Evolutionary conservation across 345 rosid species (phyloP).

Genomic region (Populus pruinosa): DNA sequence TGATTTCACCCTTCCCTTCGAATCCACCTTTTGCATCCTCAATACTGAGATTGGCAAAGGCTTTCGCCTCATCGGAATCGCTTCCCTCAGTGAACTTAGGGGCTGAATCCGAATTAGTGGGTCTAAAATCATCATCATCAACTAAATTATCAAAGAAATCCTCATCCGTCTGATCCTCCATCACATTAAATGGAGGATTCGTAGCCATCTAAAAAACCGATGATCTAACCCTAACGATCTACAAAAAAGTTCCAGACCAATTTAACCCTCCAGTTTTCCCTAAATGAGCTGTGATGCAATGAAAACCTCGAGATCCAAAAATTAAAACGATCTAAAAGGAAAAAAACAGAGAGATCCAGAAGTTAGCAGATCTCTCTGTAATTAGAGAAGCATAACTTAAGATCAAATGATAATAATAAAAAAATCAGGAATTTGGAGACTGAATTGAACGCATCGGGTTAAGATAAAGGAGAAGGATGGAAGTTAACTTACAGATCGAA

Average conservation of each 20-base stretch:
- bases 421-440: neutral
- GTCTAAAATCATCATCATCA: constrained; percentile 47
- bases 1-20: constrained; percentile 17
- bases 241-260: constrained; percentile 3
- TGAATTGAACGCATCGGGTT: constrained; percentile 4
- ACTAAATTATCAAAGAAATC: constrained; percentile 96
- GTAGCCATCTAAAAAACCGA: constrained; percentile 57
- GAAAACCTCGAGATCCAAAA: constrained; percentile 43
- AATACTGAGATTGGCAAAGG: constrained; percentile 58
- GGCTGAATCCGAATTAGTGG: constrained; percentile 14
- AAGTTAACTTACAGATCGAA: constrained; percentile 38
- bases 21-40: constrained; percentile 32
- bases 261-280: constrained; percentile 12
- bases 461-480: neutral
- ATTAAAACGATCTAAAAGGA: constrained; percentile 1
- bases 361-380: constrained; percentile 24
- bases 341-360: constrained; percentile 43
- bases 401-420: neutral
- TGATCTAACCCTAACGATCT: constrained; percentile 18
- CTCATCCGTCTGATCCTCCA: constrained; percentile 98
- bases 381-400: constrained; percentile 10
- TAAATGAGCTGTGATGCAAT: constrained; percentile 28
- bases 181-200: constrained; percentile 55
- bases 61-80: constrained; percentile 55
- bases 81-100: constrained; percentile 33